phyloP scores from a whole-genome alignment of 352 stramenopile genomes.

The Pythium rhizo-oryzae region DNA sequence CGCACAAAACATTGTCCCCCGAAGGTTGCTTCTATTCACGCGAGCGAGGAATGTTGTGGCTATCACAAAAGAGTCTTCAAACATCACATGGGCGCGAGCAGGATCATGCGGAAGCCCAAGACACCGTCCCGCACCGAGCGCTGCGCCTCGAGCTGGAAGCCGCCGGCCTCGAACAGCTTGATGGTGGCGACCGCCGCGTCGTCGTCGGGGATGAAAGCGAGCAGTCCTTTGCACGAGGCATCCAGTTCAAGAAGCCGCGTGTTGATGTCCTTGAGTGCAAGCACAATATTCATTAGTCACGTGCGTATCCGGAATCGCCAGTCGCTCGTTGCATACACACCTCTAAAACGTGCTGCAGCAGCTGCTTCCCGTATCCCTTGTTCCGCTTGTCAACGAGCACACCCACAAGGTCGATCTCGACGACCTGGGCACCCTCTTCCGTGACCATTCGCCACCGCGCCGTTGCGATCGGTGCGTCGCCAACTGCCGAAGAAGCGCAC shows the following conservation, averaged over 20 bases:
- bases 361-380: slow-evolving; percentile 51
- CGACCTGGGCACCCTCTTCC: slow-evolving; percentile 45
- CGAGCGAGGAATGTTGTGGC: too few relatives aligned
- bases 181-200: slow-evolving; percentile 33
- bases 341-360: slow-evolving; percentile 57
- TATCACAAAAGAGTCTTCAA: not conserved
- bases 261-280: slow-evolving; percentile 48
- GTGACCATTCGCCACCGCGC: slow-evolving; percentile 51
- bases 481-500: slow-evolving; percentile 37
- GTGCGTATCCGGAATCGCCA: not conserved
- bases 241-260: slow-evolving; percentile 38
- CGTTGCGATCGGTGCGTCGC: slow-evolving; percentile 66
- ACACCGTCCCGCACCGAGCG: slow-evolving; percentile 33
- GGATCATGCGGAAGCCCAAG: slow-evolving; percentile 31
- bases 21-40: slow-evolving; percentile 21
- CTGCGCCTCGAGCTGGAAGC: slow-evolving; percentile 48
- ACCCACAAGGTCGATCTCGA: slow-evolving; percentile 63
- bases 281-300: not conserved
- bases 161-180: slow-evolving; percentile 55
- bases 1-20: too few relatives aligned
- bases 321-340: slow-evolving; percentile 18
- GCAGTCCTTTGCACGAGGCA: slow-evolving; percentile 35
- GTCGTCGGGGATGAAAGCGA: slow-evolving; percentile 49
- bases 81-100: slow-evolving; percentile 22
- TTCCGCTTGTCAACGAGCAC: slow-evolving; percentile 55